phyloP scores from a whole-genome alignment of 768 basidiomycete genomes.

The Tulasnella sp. region DNA sequence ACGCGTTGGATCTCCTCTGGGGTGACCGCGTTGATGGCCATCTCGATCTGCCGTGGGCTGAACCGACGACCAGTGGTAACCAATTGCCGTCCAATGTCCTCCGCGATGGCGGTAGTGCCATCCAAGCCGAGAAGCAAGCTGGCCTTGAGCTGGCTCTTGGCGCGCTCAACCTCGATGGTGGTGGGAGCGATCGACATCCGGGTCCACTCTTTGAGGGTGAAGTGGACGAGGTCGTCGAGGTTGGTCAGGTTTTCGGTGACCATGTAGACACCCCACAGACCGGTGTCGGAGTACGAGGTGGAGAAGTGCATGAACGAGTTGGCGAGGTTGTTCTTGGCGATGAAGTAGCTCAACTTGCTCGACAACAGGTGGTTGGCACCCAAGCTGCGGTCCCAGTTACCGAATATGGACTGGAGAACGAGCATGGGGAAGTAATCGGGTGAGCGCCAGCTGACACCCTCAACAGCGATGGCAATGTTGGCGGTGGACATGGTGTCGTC shows the following conservation, averaged over 20 bases:
- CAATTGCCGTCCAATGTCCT: constrained; percentile 97
- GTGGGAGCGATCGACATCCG: constrained; percentile 88
- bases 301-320: constrained; percentile 99
- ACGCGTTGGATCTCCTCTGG: constrained; percentile 87
- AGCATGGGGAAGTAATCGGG: constrained; percentile 99
- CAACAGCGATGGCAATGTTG: constrained; percentile 94
- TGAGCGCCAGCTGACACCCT: constrained; percentile 96
- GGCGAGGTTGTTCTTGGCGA: constrained; percentile 91
- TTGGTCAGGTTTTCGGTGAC: constrained; percentile 92
- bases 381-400: constrained; percentile 98
- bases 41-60: constrained; percentile 91
- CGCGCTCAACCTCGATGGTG: constrained; percentile 85
- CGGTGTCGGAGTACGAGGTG: constrained; percentile 96
- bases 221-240: constrained; percentile 90
- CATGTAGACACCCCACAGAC: constrained; percentile 97
- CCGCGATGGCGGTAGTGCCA: constrained; percentile 94
- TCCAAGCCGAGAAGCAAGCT: constrained; percentile 84
- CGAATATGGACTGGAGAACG: constrained; percentile 95
- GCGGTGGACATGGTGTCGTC: constrained; percentile 87
- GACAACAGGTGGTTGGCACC: constrained; percentile 86
- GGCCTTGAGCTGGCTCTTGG: constrained; percentile 98
- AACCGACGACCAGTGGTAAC: constrained; percentile 88
- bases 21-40: constrained; percentile 83
- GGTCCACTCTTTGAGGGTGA: constrained; percentile 93
- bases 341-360: constrained; percentile 84